Evolutionary conservation across 768 basidiomycete genomes (phyloP).

Genomic region (Rhodocollybia butyracea): DNA sequence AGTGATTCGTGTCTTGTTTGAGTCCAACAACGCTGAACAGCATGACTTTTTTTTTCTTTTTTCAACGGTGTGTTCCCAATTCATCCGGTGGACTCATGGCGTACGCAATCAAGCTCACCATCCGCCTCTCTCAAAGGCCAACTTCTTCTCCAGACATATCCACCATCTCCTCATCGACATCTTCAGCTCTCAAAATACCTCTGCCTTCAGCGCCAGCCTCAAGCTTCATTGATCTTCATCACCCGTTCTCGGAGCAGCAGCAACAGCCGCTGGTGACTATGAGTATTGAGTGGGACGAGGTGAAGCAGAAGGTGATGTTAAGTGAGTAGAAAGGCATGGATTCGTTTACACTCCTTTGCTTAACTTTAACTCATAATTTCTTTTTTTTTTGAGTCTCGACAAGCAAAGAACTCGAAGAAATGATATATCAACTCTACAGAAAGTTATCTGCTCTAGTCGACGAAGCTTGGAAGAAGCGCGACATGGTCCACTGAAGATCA

Average conservation of each 20-base stretch:
- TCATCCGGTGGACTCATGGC: conserved; percentile 72
- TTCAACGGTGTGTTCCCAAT: conserved; percentile 36
- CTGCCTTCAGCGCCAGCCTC: no score
- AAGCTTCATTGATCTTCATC: no score
- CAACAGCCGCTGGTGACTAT: no score
- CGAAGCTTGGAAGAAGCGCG: conserved; percentile 75
- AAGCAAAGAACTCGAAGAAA: conserved; percentile 82
- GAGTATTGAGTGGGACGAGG: conserved; percentile 31
- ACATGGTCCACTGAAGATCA: conserved; percentile 67
- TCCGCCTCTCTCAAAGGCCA: conserved; percentile 73
- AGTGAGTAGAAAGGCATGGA: conserved; percentile 66
- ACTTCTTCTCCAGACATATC: conserved; percentile 50
- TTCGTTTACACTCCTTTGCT: conserved; percentile 4
- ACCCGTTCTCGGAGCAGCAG: conserved; percentile 13
- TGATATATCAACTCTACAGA: conserved; percentile 70
- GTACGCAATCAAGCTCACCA: conserved; percentile 71
- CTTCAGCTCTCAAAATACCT: conserved; percentile 10
- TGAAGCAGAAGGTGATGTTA: conserved; percentile 39
- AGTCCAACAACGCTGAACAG: not conserved
- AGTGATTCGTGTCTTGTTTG: conserved; percentile 19
- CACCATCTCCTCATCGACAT: conserved; percentile 27
- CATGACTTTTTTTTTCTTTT: conserved; percentile 2
- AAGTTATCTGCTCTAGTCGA: conserved; percentile 64
- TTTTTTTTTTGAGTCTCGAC: conserved; percentile 49
- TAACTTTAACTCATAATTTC: not conserved